Evolutionary conservation across 2,329 filamentous ascomycete species (phyloP).

Genomic region (Chalaropsis thielavioides): DNA sequence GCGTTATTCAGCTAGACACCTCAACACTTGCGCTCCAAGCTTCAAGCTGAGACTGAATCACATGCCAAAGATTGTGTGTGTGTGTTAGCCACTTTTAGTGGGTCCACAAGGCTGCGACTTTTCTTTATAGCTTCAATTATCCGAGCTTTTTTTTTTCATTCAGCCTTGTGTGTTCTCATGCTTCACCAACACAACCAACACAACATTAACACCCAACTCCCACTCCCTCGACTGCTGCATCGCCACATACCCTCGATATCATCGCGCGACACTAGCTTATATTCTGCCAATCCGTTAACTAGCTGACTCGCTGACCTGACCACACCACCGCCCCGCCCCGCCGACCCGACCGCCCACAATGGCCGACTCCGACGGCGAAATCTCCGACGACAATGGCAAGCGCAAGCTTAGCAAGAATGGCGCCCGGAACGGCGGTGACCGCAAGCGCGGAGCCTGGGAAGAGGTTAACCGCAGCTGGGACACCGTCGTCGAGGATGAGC

Average conservation of each 20-base stretch:
- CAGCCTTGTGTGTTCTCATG: not conserved
- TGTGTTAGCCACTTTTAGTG: not conserved
- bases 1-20: too few relatives aligned
- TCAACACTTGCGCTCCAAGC: not conserved
- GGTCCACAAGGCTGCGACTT: slow-evolving; percentile 2
- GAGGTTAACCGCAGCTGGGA: slow-evolving; percentile 56
- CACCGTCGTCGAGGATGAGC: slow-evolving; percentile 59
- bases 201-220: too few relatives aligned
- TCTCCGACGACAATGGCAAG: slow-evolving; percentile 42
- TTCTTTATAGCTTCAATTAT: not conserved
- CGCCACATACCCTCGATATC: not conserved
- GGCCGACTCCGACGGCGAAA: slow-evolving; percentile 60
- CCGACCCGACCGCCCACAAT: slow-evolving; percentile 29
- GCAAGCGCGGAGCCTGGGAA: slow-evolving; percentile 45
- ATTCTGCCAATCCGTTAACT: too few relatives aligned
- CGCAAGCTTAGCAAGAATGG: slow-evolving; percentile 14
- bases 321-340: too few relatives aligned
- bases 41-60: not conserved
- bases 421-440: slow-evolving; percentile 23
- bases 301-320: too few relatives aligned
- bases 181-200: not conserved
- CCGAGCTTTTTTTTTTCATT: not conserved
- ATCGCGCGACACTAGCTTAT: too few relatives aligned
- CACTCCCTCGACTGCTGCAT: not conserved
- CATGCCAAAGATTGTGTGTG: not conserved